Base-by-base conservation (phyloP, 352 stramenopile genomes). In the Pythium utonaiense region DNA sequence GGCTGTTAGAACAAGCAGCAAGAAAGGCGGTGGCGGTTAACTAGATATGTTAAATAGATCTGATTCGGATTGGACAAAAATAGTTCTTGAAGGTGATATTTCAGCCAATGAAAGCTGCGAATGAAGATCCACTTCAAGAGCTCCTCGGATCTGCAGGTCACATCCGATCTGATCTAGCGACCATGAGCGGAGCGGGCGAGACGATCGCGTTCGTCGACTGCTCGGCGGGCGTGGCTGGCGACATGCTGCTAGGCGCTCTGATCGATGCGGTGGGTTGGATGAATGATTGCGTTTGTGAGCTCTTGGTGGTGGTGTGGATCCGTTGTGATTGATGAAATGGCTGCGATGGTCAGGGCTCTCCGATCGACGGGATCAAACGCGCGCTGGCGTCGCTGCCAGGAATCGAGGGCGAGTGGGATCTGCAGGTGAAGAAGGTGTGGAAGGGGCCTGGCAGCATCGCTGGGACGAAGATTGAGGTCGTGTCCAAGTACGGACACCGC, bases 201-300 rank as follows among this genome's bases (percentile, higher is more conserved):
- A 80, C 65, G 53, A 78, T 93, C 59, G 80, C 79, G 42, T 97
- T 83, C 69, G 81, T 97, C 49, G 91, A 97, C 66, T 96, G 88
- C 74, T 96, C 91, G 14, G 88, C 81, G 16, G 91, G 91, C 28
- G 82, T 95, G 47, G 91, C 91, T 21, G 90, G 90, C 27, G 90
- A 97, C 71, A 97, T 97, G 90, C 77, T 97, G 24, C 78, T 97
- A 1, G 90, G 82, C 27, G 83, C 86, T 28, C 67, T 97, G 40
- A 86, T 97, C 41, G 89, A 97, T 42, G 91, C 91, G 12, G 85
- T 95, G 55, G 25, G 77, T 75, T 17, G 10, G 1, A 14, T 25
- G 44, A 40, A 49, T 19, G n/a, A 40, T 21, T n/a, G 9, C 9
- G 13, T 59, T 24, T n/a, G 13, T 28, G 42, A 17, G 49, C 36